phyloP scores from a whole-genome alignment of 1,139 yeast genomes.

The Saccharomyces hybrid region DNA sequence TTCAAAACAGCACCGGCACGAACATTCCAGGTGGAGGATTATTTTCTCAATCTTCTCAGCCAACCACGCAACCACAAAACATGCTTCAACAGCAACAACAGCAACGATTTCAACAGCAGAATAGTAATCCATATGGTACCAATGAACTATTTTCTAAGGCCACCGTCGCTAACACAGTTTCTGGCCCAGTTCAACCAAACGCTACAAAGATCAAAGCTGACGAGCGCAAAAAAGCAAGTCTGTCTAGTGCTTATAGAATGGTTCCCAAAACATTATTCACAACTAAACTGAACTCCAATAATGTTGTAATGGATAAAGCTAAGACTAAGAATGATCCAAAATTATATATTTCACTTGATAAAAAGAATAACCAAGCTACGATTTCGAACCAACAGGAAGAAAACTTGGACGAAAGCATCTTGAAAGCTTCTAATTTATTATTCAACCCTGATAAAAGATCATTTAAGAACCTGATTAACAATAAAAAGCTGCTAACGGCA shows the following conservation, averaged over 20 bases:
- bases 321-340: neutral
- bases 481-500: constrained; percentile 6
- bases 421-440: constrained; percentile 14
- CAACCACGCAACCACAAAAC: constrained; percentile 9
- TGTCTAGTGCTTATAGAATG: constrained; percentile 51
- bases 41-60: constrained; percentile 1
- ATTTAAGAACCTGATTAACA: constrained; percentile 19
- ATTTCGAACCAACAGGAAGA: neutral
- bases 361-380: neutral
- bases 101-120: constrained; percentile 16
- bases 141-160: constrained; percentile 50
- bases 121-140: constrained; percentile 60
- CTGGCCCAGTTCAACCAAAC: constrained; percentile 38
- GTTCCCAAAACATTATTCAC: constrained; percentile 27
- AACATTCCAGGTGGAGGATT: neutral
- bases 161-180: constrained; percentile 25
- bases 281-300: constrained; percentile 5
- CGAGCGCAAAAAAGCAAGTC: constrained; percentile 45
- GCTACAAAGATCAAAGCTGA: constrained; percentile 44
- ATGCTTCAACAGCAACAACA: constrained; percentile 13
- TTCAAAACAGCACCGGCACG: constrained; percentile 8
- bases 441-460: constrained; percentile 20
- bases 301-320: neutral
- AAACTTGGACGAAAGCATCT: constrained; percentile 4
- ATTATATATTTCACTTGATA: neutral